These are phyloP conservation scores for Metschnikowia lochheadii DNA, from an alignment of 805 yeast species.

Conservation along the genomic window DNA sequence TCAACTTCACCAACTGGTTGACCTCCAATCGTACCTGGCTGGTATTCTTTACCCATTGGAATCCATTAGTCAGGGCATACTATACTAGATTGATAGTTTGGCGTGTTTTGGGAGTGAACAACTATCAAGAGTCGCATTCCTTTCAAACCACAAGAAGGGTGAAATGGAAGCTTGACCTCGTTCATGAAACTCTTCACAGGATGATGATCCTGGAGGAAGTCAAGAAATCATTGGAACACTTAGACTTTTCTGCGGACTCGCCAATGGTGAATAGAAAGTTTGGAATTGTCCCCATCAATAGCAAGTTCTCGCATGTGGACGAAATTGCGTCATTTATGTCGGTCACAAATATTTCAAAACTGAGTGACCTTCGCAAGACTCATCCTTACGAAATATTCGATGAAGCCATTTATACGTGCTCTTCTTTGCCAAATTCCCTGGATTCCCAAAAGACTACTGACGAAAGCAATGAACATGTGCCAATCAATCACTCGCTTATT, in stretches of 20 bases:
- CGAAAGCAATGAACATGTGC: conserved; percentile 4
- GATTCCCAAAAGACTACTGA: neutral
- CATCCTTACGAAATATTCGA: conserved; percentile 64
- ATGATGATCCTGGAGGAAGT: neutral
- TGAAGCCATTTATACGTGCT: conserved; percentile 52
- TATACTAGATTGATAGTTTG: conserved; percentile 65
- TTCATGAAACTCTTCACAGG: conserved; percentile 18
- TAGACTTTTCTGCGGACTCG: conserved; percentile 32
- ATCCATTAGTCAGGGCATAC: conserved; percentile 68
- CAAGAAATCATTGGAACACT: conserved; percentile 1
- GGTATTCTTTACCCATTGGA: conserved; percentile 69
- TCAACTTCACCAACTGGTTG: conserved; percentile 52
- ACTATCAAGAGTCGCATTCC: conserved; percentile 32
- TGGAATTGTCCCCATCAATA: conserved; percentile 36
- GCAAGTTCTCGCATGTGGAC: conserved; percentile 21
- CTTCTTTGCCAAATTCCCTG: conserved; percentile 20
- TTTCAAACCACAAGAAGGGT: conserved; percentile 29
- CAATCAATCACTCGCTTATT: conserved; percentile 35
- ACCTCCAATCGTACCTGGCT: conserved; percentile 49
- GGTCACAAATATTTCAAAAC: conserved; percentile 17
- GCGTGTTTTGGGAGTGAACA: conserved; percentile 49
- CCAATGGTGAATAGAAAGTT: conserved; percentile 48
- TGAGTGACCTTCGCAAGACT: conserved; percentile 42
- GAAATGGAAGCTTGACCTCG: conserved; percentile 26
- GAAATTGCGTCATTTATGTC: conserved; percentile 13